Evolutionary conservation across 352 stramenopile species (phyloP).

Genomic region (Phytophthora ramorum): DNA sequence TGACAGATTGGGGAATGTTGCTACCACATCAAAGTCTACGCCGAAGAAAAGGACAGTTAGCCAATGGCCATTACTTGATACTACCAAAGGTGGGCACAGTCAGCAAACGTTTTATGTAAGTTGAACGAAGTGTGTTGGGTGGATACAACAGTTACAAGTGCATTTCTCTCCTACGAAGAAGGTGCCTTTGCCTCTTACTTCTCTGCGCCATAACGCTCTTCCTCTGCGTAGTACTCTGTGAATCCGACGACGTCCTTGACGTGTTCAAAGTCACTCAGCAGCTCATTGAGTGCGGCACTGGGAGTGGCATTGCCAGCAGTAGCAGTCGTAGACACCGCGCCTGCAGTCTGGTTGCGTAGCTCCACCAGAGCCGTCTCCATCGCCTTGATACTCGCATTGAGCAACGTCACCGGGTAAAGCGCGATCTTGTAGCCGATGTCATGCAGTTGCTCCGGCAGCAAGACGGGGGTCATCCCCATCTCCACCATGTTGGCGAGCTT

Average conservation of each 20-base stretch:
- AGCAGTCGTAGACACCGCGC: background rate
- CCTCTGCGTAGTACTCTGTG: constrained; percentile 88
- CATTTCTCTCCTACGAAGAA: background rate
- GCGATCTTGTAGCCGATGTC: constrained; percentile 94
- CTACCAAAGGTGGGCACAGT: too few species aligned
- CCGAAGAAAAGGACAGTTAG: background rate
- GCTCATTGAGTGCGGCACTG: constrained; percentile 66
- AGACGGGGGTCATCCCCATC: constrained; percentile 90
- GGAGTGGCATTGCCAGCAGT: constrained; percentile 37
- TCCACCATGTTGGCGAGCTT: constrained; percentile 97
- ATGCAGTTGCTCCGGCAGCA: constrained; percentile 83
- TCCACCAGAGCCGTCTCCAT: constrained; percentile 89
- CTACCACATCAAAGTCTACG: background rate
- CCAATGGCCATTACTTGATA: background rate
- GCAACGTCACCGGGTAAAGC: constrained; percentile 92
- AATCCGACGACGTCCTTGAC: constrained; percentile 94
- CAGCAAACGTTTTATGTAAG: background rate
- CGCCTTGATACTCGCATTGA: constrained; percentile 93
- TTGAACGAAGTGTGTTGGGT: constrained; percentile 1
- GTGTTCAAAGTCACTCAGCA: constrained; percentile 88
- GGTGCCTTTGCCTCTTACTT: constrained; percentile 2
- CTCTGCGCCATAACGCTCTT: constrained; percentile 44
- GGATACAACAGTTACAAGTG: background rate
- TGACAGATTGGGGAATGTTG: background rate
- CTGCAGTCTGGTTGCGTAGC: constrained; percentile 69